Percentiles rank a stretch among this genome's conserved stretches.
Evolutionary conservation across 139 green algal species (phyloP).

Genomic region (Chlorella sp.): DNA sequence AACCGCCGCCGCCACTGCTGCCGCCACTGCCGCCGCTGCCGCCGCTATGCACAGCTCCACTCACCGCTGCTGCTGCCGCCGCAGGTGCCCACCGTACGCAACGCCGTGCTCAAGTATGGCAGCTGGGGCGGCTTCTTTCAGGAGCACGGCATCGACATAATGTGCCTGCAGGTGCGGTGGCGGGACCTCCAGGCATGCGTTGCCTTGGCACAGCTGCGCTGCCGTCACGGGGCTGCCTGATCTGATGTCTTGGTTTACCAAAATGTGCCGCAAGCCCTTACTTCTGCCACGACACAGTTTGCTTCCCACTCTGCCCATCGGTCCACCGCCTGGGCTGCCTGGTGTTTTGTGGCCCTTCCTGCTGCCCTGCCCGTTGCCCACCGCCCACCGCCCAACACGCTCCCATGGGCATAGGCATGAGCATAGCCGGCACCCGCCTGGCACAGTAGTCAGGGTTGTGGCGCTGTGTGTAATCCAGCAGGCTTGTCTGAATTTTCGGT

Average conservation of each 20-base stretch:
- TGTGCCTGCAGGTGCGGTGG: constrained; percentile 62
- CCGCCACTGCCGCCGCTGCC: background rate
- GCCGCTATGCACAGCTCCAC: background rate
- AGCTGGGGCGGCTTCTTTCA: constrained; percentile 59
- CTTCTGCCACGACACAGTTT: too few relatives aligned
- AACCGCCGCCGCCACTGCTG: background rate
- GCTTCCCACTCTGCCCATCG: too few relatives aligned
- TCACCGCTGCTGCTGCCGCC: background rate
- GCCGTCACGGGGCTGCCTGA: background rate
- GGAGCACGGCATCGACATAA: constrained; percentile 52
- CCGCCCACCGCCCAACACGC: too few relatives aligned
- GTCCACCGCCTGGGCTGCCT: too few relatives aligned
- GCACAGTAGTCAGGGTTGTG: background rate
- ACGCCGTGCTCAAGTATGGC: constrained; percentile 64
- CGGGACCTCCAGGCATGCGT: too few relatives aligned
- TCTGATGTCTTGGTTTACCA: background rate
- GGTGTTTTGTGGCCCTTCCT: too few relatives aligned
- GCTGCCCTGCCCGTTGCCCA: too few relatives aligned
- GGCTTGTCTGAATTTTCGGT: too few relatives aligned
- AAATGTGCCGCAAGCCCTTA: background rate
- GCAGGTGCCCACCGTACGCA: constrained; percentile 60
- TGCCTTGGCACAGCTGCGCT: background rate
- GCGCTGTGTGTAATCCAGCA: too few relatives aligned
- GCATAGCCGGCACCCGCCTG: too few relatives aligned
- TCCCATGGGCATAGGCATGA: too few relatives aligned